phyloP scores from a whole-genome alignment of 2,329 filamentous ascomycete species.

The Huntiella omanensis region DNA sequence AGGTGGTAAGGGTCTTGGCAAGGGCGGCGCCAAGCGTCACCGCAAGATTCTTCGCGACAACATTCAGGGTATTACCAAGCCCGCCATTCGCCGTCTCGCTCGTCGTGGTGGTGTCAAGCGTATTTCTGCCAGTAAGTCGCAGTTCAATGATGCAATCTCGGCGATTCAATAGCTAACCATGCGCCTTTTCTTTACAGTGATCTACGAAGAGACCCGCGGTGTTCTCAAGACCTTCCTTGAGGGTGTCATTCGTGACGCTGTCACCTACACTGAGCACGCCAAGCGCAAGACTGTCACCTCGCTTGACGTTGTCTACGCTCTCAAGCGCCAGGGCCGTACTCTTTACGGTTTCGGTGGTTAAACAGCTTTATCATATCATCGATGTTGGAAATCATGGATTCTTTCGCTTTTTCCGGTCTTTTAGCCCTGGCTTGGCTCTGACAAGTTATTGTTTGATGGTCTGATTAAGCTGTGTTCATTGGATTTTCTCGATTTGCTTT shows the following conservation, averaged over 20 bases:
- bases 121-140: constrained; percentile 58
- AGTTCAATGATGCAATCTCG: not conserved
- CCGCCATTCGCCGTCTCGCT: constrained; percentile 92
- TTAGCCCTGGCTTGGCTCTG: too few species aligned
- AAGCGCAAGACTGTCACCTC: constrained; percentile 66
- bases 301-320: constrained; percentile 47
- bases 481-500: not conserved
- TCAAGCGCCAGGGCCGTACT: constrained; percentile 54
- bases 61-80: constrained; percentile 99
- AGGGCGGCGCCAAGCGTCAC: constrained; percentile 97
- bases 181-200: constrained; percentile 25
- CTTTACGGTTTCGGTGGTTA: constrained; percentile 86
- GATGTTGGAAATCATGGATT: not conserved
- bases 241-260: constrained; percentile 56
- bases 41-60: constrained; percentile 99
- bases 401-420: not conserved
- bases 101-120: constrained; percentile 99
- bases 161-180: constrained; percentile 1
- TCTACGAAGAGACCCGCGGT: constrained; percentile 62
- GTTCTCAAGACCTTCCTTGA: constrained; percentile 65
- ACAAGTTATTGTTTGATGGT: too few species aligned
- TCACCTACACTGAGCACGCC: constrained; percentile 64
- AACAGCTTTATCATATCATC: constrained; percentile 15
- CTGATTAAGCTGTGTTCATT: too few species aligned
- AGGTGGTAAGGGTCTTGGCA: constrained; percentile 94